Evolutionary conservation across 1,139 yeast genomes (phyloP).

Genomic region (Zygosaccharomyces sapae): DNA sequence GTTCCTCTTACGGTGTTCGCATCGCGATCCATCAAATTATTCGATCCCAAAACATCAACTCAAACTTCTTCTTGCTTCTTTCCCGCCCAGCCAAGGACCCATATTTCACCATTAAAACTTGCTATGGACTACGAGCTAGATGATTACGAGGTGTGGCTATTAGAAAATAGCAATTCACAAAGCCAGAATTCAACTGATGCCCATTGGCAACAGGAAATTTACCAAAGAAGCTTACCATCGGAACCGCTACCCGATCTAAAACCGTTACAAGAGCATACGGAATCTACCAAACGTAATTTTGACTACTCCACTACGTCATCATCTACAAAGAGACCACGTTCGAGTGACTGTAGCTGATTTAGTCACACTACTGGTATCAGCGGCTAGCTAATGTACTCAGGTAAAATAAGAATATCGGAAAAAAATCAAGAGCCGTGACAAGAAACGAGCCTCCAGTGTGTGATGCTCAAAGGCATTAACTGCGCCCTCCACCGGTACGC

Average conservation of each 20-base stretch:
- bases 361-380: background rate
- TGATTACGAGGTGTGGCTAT: conserved; percentile 13
- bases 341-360: background rate
- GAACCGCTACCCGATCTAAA: conserved; percentile 7
- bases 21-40: background rate
- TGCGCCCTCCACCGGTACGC: too few species aligned
- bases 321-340: conserved; percentile 1
- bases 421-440: too few species aligned
- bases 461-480: too few species aligned
- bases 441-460: too few species aligned
- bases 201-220: conserved; percentile 8
- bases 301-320: background rate
- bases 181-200: background rate
- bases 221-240: conserved; percentile 11
- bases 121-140: conserved; percentile 5
- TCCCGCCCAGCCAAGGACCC: background rate
- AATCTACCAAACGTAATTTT: background rate
- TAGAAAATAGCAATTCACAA: conserved; percentile 7
- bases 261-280: conserved; percentile 5
- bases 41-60: background rate
- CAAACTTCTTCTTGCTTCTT: background rate
- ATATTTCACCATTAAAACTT: background rate
- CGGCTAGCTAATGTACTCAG: background rate
- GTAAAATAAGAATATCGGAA: too few species aligned
- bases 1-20: background rate